phyloP scores from a whole-genome alignment of 257 asterid species.

The Solanum okadae region DNA sequence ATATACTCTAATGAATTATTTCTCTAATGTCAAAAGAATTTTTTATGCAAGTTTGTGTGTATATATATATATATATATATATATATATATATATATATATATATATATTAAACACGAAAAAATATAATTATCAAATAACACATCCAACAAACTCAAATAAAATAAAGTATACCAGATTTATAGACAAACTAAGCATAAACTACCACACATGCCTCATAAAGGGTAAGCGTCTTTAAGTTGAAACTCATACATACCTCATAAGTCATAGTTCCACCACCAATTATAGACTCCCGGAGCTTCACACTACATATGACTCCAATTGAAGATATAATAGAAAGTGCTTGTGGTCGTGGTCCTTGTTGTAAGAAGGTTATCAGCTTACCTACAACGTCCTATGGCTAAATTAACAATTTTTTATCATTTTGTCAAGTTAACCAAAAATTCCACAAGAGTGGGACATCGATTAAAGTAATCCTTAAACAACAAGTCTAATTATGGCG shows the following conservation, averaged over 20 bases:
- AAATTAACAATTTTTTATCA: no score
- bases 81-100: not conserved
- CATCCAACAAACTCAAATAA: not conserved
- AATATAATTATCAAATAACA: not conserved
- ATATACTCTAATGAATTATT: no score
- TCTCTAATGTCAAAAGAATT: not conserved
- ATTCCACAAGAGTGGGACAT: no score
- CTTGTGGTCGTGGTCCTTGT: no score
- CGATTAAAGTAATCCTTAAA: no score
- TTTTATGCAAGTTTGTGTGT: not conserved
- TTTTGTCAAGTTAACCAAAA: no score
- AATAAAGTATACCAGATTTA: not conserved
- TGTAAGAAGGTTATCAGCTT: no score
- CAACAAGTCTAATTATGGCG: no score
- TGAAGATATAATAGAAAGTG: no score
- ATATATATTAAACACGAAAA: not conserved
- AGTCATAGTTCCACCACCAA: slow-evolving; percentile 66
- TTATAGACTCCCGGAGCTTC: slow-evolving; percentile 20
- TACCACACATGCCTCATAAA: not conserved
- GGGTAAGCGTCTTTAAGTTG: not conserved
- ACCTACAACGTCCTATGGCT: no score
- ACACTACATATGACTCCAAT: no score
- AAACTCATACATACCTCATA: slow-evolving; percentile 51
- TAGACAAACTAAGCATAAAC: not conserved
- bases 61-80: no score